phyloP scores from a whole-genome alignment of 257 asterid species.

The Craterostigma plantagineum region DNA sequence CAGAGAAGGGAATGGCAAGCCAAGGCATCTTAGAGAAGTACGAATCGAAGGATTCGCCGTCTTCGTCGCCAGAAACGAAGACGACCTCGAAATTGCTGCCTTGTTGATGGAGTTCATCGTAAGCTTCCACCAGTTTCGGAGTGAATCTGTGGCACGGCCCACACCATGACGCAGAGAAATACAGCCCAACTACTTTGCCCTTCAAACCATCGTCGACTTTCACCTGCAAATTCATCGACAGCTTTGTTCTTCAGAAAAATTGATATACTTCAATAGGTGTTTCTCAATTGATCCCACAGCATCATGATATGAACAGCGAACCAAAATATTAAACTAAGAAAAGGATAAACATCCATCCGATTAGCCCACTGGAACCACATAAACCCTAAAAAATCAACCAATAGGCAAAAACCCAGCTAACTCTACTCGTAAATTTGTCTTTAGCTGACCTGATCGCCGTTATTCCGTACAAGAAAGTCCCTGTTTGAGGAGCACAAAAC shows the following conservation, averaged over 20 bases:
- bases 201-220: slow-evolving; percentile 26
- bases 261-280: too few relatives aligned
- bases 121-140: slow-evolving; percentile 45
- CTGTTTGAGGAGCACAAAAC: slow-evolving; percentile 33
- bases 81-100: slow-evolving; percentile 45
- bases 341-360: too few relatives aligned
- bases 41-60: slow-evolving; percentile 33
- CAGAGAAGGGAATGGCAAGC: slow-evolving; percentile 79
- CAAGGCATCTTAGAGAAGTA: slow-evolving; percentile 87
- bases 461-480: slow-evolving; percentile 61
- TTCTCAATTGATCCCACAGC: too few relatives aligned
- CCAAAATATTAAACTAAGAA: too few relatives aligned
- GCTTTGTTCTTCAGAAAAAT: too few relatives aligned
- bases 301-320: too few relatives aligned
- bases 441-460: slow-evolving; percentile 46
- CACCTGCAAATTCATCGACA: slow-evolving; percentile 22
- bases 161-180: slow-evolving; percentile 96
- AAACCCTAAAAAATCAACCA: too few relatives aligned
- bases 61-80: slow-evolving; percentile 46
- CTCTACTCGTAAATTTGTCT: background rate
- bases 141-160: slow-evolving; percentile 77
- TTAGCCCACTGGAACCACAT: too few relatives aligned
- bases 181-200: slow-evolving; percentile 51
- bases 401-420: too few relatives aligned
- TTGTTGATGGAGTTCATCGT: slow-evolving; percentile 33